Evolutionary conservation across 768 basidiomycete genomes (phyloP), one percentile per base, ranked within the genome.

Genomic region (Hebeloma cylindrosporum): DNA sequence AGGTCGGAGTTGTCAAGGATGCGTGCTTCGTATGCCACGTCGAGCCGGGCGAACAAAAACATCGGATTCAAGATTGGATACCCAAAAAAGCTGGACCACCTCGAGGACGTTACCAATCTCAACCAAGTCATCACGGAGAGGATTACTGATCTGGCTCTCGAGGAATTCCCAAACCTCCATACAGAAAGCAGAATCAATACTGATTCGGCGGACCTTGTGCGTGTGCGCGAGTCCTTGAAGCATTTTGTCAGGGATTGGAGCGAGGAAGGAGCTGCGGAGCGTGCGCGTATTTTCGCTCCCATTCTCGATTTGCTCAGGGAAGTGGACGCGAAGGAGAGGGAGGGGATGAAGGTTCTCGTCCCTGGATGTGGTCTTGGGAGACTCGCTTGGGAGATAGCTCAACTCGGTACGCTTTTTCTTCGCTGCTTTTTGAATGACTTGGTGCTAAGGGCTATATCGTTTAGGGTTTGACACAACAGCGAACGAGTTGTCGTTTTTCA

Each of bases 241-340:
- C 85, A 86, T 57, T 82, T 83, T 47, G 71, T 85, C 17, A 71
- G 84, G 4, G 84, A 88, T 56, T 86, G 84, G 85, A 83, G 81
- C 53, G 58, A 60, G 5, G 80, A 82, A 47, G 83, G 83, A 1
- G 54, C 58, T 2, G 29, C 27, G 5, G 84, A 88, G 60, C 72
- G 85, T n/a, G 65, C 65, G 3, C 63, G 57, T 33, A 80, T 80
- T 18, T 81, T 84, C 49, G 52, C 61, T 17, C 83, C 83, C 0
- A 79, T 86, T 27, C 60, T 87, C 13, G 63, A 74, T 1, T 65
- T 75, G 1, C 63, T 87, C 10, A 43, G 54, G 20, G 43, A 34
- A 13, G 63, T 73, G 2, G 52, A 61, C 2, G 23, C 38, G 2
- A 55, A 55, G 5, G 59, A 65, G 13, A 61, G 76, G 13, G 33